Evolutionary conservation across 192 early-diverging fungal genomes (phyloP).

Genomic region (Coemansia biformis): DNA sequence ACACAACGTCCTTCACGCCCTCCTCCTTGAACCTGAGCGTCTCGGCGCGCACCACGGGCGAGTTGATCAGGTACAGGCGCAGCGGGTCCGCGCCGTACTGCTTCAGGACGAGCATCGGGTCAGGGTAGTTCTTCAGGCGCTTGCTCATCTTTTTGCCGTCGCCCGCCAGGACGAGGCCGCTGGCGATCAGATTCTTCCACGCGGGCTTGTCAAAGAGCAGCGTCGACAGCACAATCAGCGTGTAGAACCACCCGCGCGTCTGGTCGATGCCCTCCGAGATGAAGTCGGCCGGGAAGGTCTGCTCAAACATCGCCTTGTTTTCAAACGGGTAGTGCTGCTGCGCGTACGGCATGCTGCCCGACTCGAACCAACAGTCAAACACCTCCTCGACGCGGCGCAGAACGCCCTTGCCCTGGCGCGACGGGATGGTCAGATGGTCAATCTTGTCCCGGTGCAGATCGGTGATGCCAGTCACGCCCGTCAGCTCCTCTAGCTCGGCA

Average conservation of each 20-base stretch:
- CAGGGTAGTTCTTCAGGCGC: slow-evolving; percentile 97
- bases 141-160: slow-evolving; percentile 99
- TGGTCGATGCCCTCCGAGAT: slow-evolving; percentile 99
- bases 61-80: slow-evolving; percentile 94
- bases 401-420: slow-evolving; percentile 75
- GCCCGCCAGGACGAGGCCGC: slow-evolving; percentile 89
- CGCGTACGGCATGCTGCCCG: slow-evolving; percentile 98
- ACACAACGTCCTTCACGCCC: slow-evolving; percentile 90
- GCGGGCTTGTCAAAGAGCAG: slow-evolving; percentile 92
- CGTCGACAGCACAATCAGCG: slow-evolving; percentile 92
- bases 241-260: slow-evolving; percentile 99
- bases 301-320: slow-evolving; percentile 82
- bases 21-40: slow-evolving; percentile 93
- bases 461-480: slow-evolving; percentile 77
- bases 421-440: slow-evolving; percentile 95
- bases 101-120: slow-evolving; percentile 76
- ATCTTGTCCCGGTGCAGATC: slow-evolving; percentile 97
- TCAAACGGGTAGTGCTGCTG: slow-evolving; percentile 99
- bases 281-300: slow-evolving; percentile 95
- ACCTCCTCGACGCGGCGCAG: slow-evolving; percentile 91
- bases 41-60: slow-evolving; percentile 95
- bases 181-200: slow-evolving; percentile 96
- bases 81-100: slow-evolving; percentile 92
- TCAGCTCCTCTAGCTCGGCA: slow-evolving; percentile 79
- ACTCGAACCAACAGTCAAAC: slow-evolving; percentile 99